Base-by-base conservation (phyloP, 108 stramenopile genomes). In the Mediolabrus comicus region DNA sequence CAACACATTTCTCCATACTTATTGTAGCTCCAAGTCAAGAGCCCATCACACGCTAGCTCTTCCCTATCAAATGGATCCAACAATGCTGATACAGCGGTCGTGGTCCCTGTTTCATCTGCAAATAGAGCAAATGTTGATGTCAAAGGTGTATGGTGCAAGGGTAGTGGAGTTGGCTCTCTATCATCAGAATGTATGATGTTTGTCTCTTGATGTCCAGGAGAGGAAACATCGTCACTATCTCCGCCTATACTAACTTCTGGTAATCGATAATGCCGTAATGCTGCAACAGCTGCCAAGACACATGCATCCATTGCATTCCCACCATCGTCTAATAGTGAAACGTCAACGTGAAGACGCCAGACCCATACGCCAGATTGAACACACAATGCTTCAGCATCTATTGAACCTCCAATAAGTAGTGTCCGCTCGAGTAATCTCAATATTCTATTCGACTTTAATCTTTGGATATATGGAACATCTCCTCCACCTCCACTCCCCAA, bases 331-430 rank as follows among this genome's bases (percentile, higher is more conserved):
- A 96, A 61, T 16, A 95, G 61, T 17, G 80, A 80, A 14, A 98
- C 74, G 53, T 89, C 82, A 30, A 95, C 80, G 14, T 77, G 65
- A 13, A 98, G 59, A 43, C 86, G 74, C 97, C 97, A 98, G 11
- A 95, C 97, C 93, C 90, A 96, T 58, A 77, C 65, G 34, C 92
- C 95, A 4, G 88, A 77, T 16, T 81, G 69, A 25, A 97, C 78
- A 52, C 92, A 95, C 57, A 98, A 71, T 9, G 95, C 92, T 82
- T 98, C 97, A 28, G 90, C 84, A 78, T 98, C 97, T n/a, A 94
- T 67, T 25, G 88, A 82, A 3, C 90, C 90, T 10, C 90, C 90
- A 22, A 77, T 69, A 46, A 91, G 59, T 27, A 91, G 49, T 24
- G 89, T 88, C 11, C 90, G 81, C 66, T 94, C 93, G 34, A 94